These are phyloP conservation scores for Ophiostoma montium DNA, from an alignment of 2,329 filamentous ascomycete genomes.

Conservation along the genomic window DNA sequence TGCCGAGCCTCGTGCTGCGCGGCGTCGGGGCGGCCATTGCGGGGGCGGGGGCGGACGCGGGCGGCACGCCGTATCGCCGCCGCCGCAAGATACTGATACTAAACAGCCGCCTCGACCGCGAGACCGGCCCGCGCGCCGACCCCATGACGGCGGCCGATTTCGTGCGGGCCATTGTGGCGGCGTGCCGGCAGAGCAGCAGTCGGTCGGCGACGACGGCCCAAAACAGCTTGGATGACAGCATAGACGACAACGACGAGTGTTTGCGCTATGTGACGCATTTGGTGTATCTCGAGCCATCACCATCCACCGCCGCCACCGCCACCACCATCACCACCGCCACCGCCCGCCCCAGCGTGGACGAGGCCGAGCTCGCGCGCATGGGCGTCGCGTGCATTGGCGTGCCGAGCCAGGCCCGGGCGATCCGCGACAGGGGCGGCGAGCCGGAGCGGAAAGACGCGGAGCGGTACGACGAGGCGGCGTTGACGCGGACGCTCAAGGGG, in stretches of 20 bases:
- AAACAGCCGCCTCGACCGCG: slow-evolving; percentile 72
- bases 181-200: slow-evolving; percentile 56
- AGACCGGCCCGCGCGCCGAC: slow-evolving; percentile 56
- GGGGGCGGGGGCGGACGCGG: slow-evolving; percentile 22
- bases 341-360: slow-evolving; percentile 51
- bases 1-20: slow-evolving; percentile 67
- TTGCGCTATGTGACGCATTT: slow-evolving; percentile 68
- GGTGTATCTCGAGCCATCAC: slow-evolving; percentile 61
- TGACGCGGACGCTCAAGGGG: background rate
- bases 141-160: slow-evolving; percentile 70
- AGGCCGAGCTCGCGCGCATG: slow-evolving; percentile 42
- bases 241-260: slow-evolving; percentile 41
- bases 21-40: slow-evolving; percentile 54
- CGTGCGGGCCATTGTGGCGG: slow-evolving; percentile 61
- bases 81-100: slow-evolving; percentile 76
- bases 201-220: slow-evolving; percentile 22
- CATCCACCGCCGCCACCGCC: background rate
- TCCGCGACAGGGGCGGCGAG: slow-evolving; percentile 16
- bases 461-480: slow-evolving; percentile 6
- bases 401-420: slow-evolving; percentile 42
- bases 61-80: too few species aligned
- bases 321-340: slow-evolving; percentile 19
- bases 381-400: slow-evolving; percentile 68
- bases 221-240: too few species aligned
- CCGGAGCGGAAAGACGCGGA: background rate